These are phyloP conservation scores for Leccinum pellstonianum DNA, from an alignment of 768 basidiomycete species.

Conservation along the genomic window DNA sequence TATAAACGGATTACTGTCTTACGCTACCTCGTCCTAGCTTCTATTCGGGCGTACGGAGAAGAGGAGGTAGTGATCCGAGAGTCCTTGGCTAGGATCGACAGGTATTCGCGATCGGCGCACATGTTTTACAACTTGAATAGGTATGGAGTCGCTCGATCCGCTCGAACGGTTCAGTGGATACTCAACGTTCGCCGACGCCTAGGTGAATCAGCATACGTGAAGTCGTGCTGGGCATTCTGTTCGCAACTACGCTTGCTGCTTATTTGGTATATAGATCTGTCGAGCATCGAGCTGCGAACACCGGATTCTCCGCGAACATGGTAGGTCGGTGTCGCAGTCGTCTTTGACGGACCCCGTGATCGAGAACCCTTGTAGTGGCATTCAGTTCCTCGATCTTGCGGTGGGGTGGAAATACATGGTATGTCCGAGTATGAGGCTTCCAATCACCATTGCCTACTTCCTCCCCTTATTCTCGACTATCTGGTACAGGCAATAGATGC, in stretches of 20 bases:
- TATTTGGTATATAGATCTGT: slow-evolving; percentile 6
- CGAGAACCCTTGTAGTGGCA: slow-evolving; percentile 36
- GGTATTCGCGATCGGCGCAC: slow-evolving; percentile 41
- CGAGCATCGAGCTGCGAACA: slow-evolving; percentile 20
- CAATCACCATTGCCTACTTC: slow-evolving; percentile 14
- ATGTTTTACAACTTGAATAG: slow-evolving; percentile 50
- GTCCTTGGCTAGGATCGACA: slow-evolving; percentile 46
- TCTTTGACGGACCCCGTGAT: background rate
- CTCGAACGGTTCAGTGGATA: background rate
- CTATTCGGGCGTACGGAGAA: slow-evolving; percentile 41
- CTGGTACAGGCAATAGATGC: slow-evolving; percentile 3
- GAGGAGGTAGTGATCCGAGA: slow-evolving; percentile 42
- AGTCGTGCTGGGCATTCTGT: slow-evolving; percentile 40
- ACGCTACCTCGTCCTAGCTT: background rate
- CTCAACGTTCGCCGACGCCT: background rate
- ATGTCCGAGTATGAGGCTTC: slow-evolving; percentile 40
- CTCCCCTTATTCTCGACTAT: background rate
- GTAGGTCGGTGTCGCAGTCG: slow-evolving; percentile 32
- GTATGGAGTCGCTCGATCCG: slow-evolving; percentile 17
- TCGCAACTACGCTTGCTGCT: background rate
- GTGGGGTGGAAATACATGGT: slow-evolving; percentile 51
- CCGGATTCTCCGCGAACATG: slow-evolving; percentile 41
- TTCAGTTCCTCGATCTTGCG: slow-evolving; percentile 58
- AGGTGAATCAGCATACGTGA: slow-evolving; percentile 53
- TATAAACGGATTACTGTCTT: background rate